phyloP scores from a whole-genome alignment of 2,329 filamentous ascomycete genomes.

The Chrysosporium queenslandicum region DNA sequence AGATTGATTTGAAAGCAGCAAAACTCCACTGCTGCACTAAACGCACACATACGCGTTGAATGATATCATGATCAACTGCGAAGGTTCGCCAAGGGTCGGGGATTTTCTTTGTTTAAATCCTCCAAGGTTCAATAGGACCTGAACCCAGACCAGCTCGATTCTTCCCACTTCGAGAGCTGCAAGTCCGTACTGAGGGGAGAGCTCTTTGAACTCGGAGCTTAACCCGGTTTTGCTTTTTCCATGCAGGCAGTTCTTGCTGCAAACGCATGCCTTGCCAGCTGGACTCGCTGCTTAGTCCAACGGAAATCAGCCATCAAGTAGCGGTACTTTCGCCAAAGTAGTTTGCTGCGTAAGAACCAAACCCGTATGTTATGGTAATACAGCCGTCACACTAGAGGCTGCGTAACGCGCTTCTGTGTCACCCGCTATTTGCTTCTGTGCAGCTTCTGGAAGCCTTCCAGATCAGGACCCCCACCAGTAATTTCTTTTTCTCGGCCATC shows the following conservation, averaged over 20 bases:
- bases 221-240: not conserved
- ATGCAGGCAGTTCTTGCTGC: not conserved
- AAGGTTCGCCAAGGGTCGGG: not conserved
- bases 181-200: not conserved
- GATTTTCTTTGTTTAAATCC: conserved; percentile 2
- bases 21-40: not conserved
- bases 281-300: no score
- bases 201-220: not conserved
- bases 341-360: not conserved
- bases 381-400: not conserved
- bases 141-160: not conserved
- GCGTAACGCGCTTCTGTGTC: no score
- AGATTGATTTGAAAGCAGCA: not conserved
- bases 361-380: conserved; percentile 3
- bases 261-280: no score
- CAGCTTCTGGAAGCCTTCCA: conserved; percentile 11
- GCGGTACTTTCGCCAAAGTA: no score
- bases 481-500: not conserved
- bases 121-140: not conserved
- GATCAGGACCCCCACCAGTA: not conserved
- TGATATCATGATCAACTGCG: not conserved
- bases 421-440: not conserved
- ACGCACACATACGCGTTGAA: no score
- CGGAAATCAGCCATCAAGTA: no score
- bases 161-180: not conserved